These are phyloP conservation scores for Diddensiella transvaalensis DNA, from an alignment of 805 yeast species.

Conservation along the genomic window DNA sequence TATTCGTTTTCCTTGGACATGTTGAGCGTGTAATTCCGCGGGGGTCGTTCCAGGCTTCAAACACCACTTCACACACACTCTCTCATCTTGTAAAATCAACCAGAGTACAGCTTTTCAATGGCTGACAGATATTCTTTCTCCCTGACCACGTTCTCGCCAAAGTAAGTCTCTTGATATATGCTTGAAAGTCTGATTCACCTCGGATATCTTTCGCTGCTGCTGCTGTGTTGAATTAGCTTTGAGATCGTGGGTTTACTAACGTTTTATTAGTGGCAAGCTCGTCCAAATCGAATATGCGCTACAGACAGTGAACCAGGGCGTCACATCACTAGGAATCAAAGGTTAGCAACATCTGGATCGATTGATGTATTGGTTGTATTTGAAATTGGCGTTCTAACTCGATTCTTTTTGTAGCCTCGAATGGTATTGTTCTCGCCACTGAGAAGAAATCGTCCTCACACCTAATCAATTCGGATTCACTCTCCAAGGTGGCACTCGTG, in stretches of 20 bases:
- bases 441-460: constrained; percentile 85
- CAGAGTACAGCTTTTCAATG: too few relatives aligned
- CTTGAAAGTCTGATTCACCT: too few relatives aligned
- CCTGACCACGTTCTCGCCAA: constrained; percentile 94
- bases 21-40: too few relatives aligned
- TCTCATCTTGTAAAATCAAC: too few relatives aligned
- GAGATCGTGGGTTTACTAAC: too few relatives aligned
- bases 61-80: too few relatives aligned
- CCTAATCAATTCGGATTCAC: constrained; percentile 67
- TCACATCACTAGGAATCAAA: constrained; percentile 89
- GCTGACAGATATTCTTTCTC: constrained; percentile 98
- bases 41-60: too few relatives aligned
- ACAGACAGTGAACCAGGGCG: constrained; percentile 97
- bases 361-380: background rate
- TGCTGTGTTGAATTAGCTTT: background rate
- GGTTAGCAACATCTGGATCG: constrained; percentile 24
- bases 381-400: background rate
- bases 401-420: constrained; percentile 57
- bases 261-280: constrained; percentile 72
- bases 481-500: constrained; percentile 72
- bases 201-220: background rate
- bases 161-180: constrained; percentile 51
- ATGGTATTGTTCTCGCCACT: constrained; percentile 95
- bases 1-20: background rate
- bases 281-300: constrained; percentile 97